Conservation (phyloP, 441 rosid genomes). For the California macrophylla region DNA sequence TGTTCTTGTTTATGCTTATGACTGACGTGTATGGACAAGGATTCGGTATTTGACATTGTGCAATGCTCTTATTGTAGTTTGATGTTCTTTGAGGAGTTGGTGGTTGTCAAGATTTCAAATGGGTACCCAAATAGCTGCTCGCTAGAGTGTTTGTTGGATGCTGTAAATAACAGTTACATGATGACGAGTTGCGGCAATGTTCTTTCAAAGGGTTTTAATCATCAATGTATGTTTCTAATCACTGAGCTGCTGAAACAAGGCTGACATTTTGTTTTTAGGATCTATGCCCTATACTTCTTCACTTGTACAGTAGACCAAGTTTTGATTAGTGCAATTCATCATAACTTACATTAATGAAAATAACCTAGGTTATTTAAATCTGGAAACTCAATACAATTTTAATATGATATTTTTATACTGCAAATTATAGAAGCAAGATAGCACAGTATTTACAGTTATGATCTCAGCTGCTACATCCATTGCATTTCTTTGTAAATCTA, state of each 20-base stretch:
- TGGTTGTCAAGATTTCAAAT: slow-evolving; percentile 9
- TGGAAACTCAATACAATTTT: not conserved
- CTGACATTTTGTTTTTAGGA: not conserved
- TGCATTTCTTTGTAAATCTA: not conserved
- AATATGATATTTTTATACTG: not conserved
- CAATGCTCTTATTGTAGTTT: slow-evolving; percentile 20
- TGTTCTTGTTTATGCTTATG: not conserved
- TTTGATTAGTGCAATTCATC: not conserved
- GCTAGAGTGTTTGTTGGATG: slow-evolving; percentile 15
- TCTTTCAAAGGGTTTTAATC: slow-evolving; percentile 17
- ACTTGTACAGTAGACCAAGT: not conserved
- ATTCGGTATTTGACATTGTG: not conserved
- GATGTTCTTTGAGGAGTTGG: slow-evolving; percentile 19
- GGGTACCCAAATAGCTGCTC: slow-evolving; percentile 15
- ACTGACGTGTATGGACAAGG: not conserved
- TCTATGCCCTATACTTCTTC: not conserved
- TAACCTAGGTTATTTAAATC: slow-evolving; percentile 4
- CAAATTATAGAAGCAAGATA: not conserved
- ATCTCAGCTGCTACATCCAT: not conserved
- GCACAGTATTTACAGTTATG: not conserved
- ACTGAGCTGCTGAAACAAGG: slow-evolving; percentile 16
- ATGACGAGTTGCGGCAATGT: slow-evolving; percentile 19
- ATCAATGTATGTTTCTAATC: slow-evolving; percentile 29
- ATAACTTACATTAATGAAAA: not conserved
- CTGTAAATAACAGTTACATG: slow-evolving; percentile 1